These are phyloP conservation scores for Populus tomentosa DNA, from an alignment of 441 rosid species.

Conservation along the genomic window DNA sequence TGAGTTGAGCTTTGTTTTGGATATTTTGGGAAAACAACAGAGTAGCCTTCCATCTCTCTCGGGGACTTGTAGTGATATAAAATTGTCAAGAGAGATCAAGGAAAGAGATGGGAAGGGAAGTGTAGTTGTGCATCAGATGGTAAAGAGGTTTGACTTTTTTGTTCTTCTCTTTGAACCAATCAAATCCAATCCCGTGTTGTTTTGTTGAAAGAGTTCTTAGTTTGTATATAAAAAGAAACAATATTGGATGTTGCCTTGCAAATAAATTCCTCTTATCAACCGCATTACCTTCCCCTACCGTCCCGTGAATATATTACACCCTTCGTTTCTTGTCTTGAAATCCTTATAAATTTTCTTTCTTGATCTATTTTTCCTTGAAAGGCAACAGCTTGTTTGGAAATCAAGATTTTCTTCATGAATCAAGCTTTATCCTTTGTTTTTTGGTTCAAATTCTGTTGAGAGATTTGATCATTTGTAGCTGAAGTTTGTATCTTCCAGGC, in stretches of 20 bases:
- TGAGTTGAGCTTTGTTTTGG: slow-evolving; percentile 16
- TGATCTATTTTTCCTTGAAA: slow-evolving; percentile 10
- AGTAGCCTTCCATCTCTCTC: neutral
- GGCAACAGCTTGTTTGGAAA: neutral
- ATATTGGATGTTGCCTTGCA: slow-evolving; percentile 8
- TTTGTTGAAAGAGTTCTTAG: neutral
- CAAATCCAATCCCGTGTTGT: neutral
- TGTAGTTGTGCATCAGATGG: neutral
- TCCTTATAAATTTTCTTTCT: neutral
- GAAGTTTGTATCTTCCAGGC: slow-evolving; percentile 9
- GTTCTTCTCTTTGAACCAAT: neutral
- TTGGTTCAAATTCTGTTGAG: neutral
- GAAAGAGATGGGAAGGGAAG: slow-evolving; percentile 30
- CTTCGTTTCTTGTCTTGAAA: neutral
- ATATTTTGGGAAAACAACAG: slow-evolving; percentile 20
- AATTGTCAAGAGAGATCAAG: neutral
- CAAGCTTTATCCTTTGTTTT: neutral
- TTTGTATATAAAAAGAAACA: neutral
- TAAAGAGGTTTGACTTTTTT: slow-evolving; percentile 35
- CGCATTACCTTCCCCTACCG: neutral
- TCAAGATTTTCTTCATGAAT: neutral
- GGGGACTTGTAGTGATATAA: neutral
- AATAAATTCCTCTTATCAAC: slow-evolving; percentile 18
- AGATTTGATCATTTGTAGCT: slow-evolving; percentile 14
- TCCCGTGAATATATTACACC: neutral